These are phyloP conservation scores for Pichia sp. DNA, from an alignment of 1,139 yeast species.

Conservation along the genomic window DNA sequence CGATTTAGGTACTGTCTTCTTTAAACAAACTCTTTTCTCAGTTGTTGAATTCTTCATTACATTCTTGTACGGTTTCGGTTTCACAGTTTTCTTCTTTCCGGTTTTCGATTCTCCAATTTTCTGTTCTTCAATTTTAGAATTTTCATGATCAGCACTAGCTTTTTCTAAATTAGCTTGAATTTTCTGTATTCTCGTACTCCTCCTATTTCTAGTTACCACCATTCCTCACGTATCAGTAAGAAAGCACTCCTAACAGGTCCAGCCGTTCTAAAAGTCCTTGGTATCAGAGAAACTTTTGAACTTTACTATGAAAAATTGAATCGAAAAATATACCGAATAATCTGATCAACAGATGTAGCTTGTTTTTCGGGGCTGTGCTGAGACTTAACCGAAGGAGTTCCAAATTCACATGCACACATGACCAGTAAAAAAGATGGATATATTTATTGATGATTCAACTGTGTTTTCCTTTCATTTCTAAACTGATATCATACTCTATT, in stretches of 20 bases:
- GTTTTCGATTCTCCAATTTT: neutral
- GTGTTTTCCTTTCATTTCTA: too few species aligned
- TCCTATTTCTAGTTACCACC: neutral
- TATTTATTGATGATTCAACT: neutral
- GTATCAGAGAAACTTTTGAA: too few species aligned
- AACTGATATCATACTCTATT: neutral
- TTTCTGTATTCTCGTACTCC: neutral
- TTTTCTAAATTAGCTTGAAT: neutral
- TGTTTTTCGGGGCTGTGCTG: too few species aligned
- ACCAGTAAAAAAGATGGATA: neutral
- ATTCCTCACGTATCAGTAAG: neutral
- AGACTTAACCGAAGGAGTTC: too few species aligned
- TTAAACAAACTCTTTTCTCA: too few species aligned
- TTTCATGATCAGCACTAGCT: constrained; percentile 1
- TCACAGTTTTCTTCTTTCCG: neutral
- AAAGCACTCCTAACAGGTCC: too few species aligned
- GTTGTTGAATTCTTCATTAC: neutral
- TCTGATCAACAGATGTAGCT: too few species aligned
- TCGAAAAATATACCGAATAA: too few species aligned
- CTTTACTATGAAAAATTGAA: neutral
- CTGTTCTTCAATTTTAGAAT: neutral
- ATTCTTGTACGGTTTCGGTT: neutral
- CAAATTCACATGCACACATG: neutral
- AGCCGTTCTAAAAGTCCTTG: neutral
- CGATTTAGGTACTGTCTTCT: too few species aligned